A percentile compares a stretch with the other conserved stretches of the same genome.
These are phyloP conservation scores for Metarhizium robertsii DNA, from an alignment of 2,329 filamentous ascomycete species.

Conservation along the genomic window DNA sequence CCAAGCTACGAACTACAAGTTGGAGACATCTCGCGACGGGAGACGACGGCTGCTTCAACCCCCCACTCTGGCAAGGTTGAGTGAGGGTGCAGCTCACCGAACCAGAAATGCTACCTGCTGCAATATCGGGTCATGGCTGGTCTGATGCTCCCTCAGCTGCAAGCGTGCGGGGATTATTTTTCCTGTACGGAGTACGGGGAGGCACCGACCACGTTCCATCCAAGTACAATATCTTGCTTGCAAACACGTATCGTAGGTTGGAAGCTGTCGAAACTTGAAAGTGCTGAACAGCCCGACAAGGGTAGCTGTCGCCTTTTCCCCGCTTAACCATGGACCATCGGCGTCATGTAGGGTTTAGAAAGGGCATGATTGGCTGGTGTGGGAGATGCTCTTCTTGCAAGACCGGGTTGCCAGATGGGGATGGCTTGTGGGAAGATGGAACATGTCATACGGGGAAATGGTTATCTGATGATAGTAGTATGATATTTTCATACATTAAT, in stretches of 20 bases:
- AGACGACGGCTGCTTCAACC: background rate
- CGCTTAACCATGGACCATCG: background rate
- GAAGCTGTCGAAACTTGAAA: background rate
- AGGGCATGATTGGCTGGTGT: background rate
- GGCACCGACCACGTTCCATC: background rate
- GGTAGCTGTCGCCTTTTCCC: background rate
- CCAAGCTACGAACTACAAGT: background rate
- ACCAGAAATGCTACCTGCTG: too few relatives aligned
- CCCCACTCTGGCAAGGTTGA: background rate
- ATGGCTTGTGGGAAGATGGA: background rate
- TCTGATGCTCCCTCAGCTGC: constrained; percentile 2
- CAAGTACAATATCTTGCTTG: background rate
- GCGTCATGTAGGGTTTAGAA: background rate
- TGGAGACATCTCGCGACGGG: background rate
- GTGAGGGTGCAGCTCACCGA: background rate
- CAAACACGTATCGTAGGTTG: background rate
- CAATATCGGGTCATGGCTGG: background rate
- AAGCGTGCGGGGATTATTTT: background rate
- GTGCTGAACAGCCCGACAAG: background rate
- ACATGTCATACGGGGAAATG: background rate
- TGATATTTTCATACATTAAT: background rate
- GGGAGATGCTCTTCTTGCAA: background rate
- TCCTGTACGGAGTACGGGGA: background rate
- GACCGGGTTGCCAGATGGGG: constrained; percentile 1
- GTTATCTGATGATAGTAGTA: background rate